These are phyloP conservation scores for Cystoisospora suis DNA, from an alignment of 169 alveolate species.

Conservation along the genomic window DNA sequence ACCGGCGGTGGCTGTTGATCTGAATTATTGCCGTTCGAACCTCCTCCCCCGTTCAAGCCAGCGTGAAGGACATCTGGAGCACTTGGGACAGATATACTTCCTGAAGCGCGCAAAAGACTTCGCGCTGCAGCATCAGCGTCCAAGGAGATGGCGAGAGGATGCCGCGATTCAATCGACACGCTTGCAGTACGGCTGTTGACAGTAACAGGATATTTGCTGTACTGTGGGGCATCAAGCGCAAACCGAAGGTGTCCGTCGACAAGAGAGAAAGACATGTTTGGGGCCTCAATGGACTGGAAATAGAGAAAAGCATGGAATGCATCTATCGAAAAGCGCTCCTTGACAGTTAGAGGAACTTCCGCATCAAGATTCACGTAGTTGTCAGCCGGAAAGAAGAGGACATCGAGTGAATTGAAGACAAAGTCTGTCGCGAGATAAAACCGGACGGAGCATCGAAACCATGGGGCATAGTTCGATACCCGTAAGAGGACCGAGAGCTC, in stretches of 20 bases:
- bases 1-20: neutral
- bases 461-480: constrained; percentile 32
- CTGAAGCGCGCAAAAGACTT: constrained; percentile 53
- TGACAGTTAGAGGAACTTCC: constrained; percentile 14
- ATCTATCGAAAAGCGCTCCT: constrained; percentile 2
- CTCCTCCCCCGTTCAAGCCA: neutral
- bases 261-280: neutral
- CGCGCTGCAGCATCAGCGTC: constrained; percentile 54
- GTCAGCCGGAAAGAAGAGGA: constrained; percentile 52
- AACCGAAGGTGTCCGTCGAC: constrained; percentile 30
- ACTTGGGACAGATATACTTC: constrained; percentile 14
- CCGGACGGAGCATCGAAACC: constrained; percentile 43
- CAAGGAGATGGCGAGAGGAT: constrained; percentile 22
- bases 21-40: neutral
- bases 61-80: neutral
- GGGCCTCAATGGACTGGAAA: constrained; percentile 49
- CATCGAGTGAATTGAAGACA: constrained; percentile 27
- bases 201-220: neutral
- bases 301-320: constrained; percentile 60
- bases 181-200: constrained; percentile 44
- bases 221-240: constrained; percentile 21
- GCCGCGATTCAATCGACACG: neutral
- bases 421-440: constrained; percentile 23
- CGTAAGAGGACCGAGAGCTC: constrained; percentile 32
- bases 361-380: constrained; percentile 47